These are phyloP conservation scores for Cladosporium sp. DNA, from an alignment of 2,329 filamentous ascomycete species.

Conservation along the genomic window DNA sequence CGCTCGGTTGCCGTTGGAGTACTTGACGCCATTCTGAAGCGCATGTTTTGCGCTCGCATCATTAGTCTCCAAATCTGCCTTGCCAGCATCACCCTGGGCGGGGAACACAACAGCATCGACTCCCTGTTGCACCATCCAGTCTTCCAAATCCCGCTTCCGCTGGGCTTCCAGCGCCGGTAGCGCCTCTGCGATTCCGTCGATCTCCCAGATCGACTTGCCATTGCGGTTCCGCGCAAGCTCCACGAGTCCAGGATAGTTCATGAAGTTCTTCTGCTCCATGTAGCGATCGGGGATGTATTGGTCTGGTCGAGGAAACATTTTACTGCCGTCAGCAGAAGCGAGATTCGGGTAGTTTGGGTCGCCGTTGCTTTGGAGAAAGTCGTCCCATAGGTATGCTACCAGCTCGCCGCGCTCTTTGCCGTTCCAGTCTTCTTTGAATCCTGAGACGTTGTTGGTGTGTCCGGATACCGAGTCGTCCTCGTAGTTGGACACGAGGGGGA, in stretches of 20 bases:
- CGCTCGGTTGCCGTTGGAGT: slow-evolving; percentile 50
- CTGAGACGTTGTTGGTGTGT: slow-evolving; percentile 38
- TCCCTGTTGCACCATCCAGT: slow-evolving; percentile 42
- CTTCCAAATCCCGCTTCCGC: slow-evolving; percentile 47
- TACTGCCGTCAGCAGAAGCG: slow-evolving; percentile 35
- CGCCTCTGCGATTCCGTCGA: slow-evolving; percentile 40
- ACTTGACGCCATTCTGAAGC: slow-evolving; percentile 49
- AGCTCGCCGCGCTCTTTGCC: slow-evolving; percentile 44
- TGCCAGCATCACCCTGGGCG: slow-evolving; percentile 47
- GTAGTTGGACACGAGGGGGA: slow-evolving; percentile 44
- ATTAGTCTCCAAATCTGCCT: slow-evolving; percentile 43
- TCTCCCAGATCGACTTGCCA: slow-evolving; percentile 36
- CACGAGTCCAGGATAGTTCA: slow-evolving; percentile 34
- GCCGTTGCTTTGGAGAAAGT: slow-evolving; percentile 43
- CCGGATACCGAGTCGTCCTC: slow-evolving; percentile 36
- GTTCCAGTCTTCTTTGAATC: slow-evolving; percentile 44
- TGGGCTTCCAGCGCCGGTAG: slow-evolving; percentile 45
- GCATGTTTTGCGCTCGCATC: slow-evolving; percentile 34
- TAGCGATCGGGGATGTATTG: slow-evolving; percentile 36
- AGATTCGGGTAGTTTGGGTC: slow-evolving; percentile 38
- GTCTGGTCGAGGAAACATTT: slow-evolving; percentile 35
- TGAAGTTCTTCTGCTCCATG: slow-evolving; percentile 37
- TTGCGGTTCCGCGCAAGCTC: slow-evolving; percentile 24
- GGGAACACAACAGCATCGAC: slow-evolving; percentile 49
- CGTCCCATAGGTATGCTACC: slow-evolving; percentile 50